Evolutionary conservation across 768 basidiomycete genomes (phyloP), one percentile per base, ranked within the genome.

Genomic region (Rubroboletus satanas): DNA sequence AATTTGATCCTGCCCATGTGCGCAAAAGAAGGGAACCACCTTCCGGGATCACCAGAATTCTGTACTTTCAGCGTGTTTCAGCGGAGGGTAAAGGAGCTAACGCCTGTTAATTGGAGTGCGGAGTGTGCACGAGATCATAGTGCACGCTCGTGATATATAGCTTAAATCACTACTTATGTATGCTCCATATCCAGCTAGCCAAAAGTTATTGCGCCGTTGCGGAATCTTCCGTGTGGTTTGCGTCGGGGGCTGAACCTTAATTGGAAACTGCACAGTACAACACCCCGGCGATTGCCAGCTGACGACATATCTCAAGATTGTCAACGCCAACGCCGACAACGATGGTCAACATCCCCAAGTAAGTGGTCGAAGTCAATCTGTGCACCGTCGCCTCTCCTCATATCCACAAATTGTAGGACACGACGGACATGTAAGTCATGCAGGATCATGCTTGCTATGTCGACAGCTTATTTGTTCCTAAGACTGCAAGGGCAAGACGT

Each of bases 281-380:
- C 54, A 39, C 38, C 4, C 49, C 61, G 65, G 66, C 58, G 64
- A 68, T 69, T 64, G 57, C 66, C 68, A 58, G 48, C 45, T 55
- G 38, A 51, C 55, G 23, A 42, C 21, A 58, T 46, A 57, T 54
- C 55, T 49, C 55, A 43, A 60, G 51, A 61, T 45, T 11, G 36
- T 41, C 49, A 31, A 58, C 60, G 55, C 48, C 57, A 50, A 70
- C 74, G 65, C 66, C 66, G 66, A 64, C 63, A 53, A 63, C 73
- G 56, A 95, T 95, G 92, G 92, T 95, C 78, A 94, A 94, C 83
- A 85, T 95, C 65, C 93, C 92, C 72, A 95, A 95, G 92, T 92
- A 65, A 65, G 90, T 82, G 39, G 14, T 44, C 43, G 2, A 44
- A 35, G 42, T 43, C 31, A 5, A 18, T 45, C 26, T 14, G 3